Base-by-base conservation (phyloP, 2,329 filamentous ascomycete genomes). In the Talaromyces sp. region DNA sequence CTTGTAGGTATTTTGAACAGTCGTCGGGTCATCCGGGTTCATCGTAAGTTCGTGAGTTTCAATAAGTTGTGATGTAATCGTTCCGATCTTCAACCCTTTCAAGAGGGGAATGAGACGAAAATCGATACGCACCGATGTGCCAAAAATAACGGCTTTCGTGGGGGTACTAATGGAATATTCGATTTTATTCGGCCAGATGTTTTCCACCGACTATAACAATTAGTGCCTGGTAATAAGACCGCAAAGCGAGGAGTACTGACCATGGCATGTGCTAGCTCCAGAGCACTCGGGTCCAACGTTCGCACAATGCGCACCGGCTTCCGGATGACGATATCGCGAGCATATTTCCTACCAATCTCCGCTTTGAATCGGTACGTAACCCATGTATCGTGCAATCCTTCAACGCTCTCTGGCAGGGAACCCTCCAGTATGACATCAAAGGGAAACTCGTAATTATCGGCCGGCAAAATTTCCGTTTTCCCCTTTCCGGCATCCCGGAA, bases 181-280 rank as follows among this genome's bases (percentile, higher is more conserved):
- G 71, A 98, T 87, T 82, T 99, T 99, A 81, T 97, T 95, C 5
- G 93, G 91, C 95, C 95, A 99, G 69, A 96, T 91, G 74, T 97
- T 97, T 78, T 97, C 93, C 69, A 98, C 93, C 68, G 91, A 85
- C 82, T 86, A 65, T 19, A 7, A 60, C 38, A 31, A 38, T 59
- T 59, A 59, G 56, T 59, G 15, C 25, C 49, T 22, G 29, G 15
- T 11, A 45, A n/a, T 3, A 8, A 51, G 22, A 27, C 25, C 25
- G 11, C 4, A 15, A 15, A 19, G 68, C 7, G 29, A 25, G 31
- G n/a, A 38, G 29, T 8, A 68, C 75, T 69, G 73, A 82, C 92
- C 92, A 97, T 95, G 58, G 92, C 90, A 77, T 98, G 91, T 43
- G 91, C 84, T 68, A 93, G 85, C 74, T 94, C 91, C 66, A 93